Evolutionary conservation across 2,329 filamentous ascomycete genomes (phyloP).

Genomic region (Sclerotinia glacialis): DNA sequence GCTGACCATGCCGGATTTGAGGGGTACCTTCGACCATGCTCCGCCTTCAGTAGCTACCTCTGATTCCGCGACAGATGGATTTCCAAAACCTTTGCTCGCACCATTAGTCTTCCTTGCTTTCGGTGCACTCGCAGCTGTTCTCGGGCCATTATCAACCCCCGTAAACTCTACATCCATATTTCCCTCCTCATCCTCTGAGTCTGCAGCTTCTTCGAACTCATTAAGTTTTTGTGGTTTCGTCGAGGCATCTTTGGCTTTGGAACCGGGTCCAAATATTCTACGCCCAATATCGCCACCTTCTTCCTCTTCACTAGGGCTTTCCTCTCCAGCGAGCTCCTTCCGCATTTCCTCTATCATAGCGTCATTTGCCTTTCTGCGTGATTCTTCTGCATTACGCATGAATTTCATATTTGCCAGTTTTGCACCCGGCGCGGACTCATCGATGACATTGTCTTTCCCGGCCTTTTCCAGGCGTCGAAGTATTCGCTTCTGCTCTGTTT

Average conservation of each 20-base stretch:
- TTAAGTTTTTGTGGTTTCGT: slow-evolving; percentile 38
- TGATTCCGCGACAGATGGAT: slow-evolving; percentile 14
- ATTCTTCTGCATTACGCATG: slow-evolving; percentile 85
- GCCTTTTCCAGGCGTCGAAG: slow-evolving; percentile 49
- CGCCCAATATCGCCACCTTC: slow-evolving; percentile 65
- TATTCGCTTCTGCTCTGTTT: slow-evolving; percentile 48
- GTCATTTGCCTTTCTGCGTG: slow-evolving; percentile 76
- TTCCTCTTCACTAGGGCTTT: slow-evolving; percentile 54
- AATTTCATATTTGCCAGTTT: slow-evolving; percentile 85
- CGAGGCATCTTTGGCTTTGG: slow-evolving; percentile 42
- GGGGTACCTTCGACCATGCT: slow-evolving; percentile 39
- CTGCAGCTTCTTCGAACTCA: slow-evolving; percentile 60
- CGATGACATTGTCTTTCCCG: slow-evolving; percentile 47
- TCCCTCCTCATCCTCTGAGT: slow-evolving; percentile 45
- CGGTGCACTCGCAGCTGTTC: slow-evolving; percentile 4
- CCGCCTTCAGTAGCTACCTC: slow-evolving; percentile 32
- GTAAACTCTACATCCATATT: slow-evolving; percentile 38
- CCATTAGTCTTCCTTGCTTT: slow-evolving; percentile 25
- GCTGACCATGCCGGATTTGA: slow-evolving; percentile 29
- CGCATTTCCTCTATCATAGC: slow-evolving; percentile 68
- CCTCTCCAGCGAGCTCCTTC: slow-evolving; percentile 63
- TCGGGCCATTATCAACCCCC: slow-evolving; percentile 25
- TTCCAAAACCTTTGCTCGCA: slow-evolving; percentile 10
- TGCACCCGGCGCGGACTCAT: slow-evolving; percentile 54
- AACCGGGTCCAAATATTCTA: slow-evolving; percentile 61